A percentile compares a stretch with the other conserved stretches of the same genome.
Evolutionary conservation across 2,329 filamentous ascomycete species (phyloP).

Genomic region (Penicillium hesseltinei): DNA sequence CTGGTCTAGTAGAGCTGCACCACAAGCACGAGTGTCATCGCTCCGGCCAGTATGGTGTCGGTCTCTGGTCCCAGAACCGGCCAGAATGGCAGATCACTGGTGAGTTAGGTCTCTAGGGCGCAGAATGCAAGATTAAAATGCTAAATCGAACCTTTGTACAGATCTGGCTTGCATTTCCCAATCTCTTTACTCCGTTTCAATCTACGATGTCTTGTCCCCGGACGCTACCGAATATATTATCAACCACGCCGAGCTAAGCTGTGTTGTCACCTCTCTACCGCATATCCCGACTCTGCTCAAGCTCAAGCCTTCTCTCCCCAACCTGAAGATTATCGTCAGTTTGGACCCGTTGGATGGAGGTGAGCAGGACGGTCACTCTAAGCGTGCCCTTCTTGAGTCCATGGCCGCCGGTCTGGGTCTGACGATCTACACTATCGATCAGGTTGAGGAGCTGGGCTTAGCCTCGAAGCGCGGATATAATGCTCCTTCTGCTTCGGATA

Average conservation of each 20-base stretch:
- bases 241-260: slow-evolving; percentile 76
- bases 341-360: slow-evolving; percentile 79
- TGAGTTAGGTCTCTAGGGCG: slow-evolving; percentile 35
- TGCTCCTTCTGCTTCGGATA: slow-evolving; percentile 70
- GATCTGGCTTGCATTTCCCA: slow-evolving; percentile 87
- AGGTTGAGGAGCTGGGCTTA: slow-evolving; percentile 79
- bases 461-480: slow-evolving; percentile 67
- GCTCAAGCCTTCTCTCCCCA: slow-evolving; percentile 72
- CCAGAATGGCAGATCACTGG: slow-evolving; percentile 85
- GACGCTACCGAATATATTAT: slow-evolving; percentile 94
- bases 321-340: slow-evolving; percentile 82
- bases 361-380: slow-evolving; percentile 74
- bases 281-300: slow-evolving; percentile 81
- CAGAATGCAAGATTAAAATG: not conserved
- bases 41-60: slow-evolving; percentile 66
- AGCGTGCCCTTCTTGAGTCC: slow-evolving; percentile 71
- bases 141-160: slow-evolving; percentile 33
- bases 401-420: slow-evolving; percentile 73
- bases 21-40: slow-evolving; percentile 66
- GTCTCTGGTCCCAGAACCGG: slow-evolving; percentile 82
- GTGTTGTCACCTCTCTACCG: slow-evolving; percentile 73
- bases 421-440: slow-evolving; percentile 71
- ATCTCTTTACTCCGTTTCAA: slow-evolving; percentile 81
- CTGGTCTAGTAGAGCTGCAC: slow-evolving; percentile 80
- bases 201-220: slow-evolving; percentile 93